Evolutionary conservation across 2,329 filamentous ascomycete species (phyloP), one percentile per base, ranked within the genome.

Genomic region (Epicoccum nigrum): DNA sequence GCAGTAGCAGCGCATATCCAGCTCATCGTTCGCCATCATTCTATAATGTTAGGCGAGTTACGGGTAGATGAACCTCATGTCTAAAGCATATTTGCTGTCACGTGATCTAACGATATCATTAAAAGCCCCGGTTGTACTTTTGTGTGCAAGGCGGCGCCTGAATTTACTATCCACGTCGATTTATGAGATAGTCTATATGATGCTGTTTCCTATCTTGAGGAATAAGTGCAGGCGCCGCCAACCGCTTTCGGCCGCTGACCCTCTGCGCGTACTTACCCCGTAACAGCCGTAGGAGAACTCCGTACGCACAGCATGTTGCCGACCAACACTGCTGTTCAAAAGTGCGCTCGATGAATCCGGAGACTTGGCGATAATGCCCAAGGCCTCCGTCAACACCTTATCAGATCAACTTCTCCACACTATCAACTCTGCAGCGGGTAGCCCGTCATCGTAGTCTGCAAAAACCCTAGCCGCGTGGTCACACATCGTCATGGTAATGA

Each of bases 351-450:
- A 30, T 16, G 9, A 9, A 9, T 23, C 19, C 21, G 23, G 41
- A 32, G 16, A 27, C 31, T 17, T 13, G 19, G 38, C 37, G 48
- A 51, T 42, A 45, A 42, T 37, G 49, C 25, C 48, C 42, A 51
- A 51, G 47, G 27, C 38, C 27, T 25, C 37, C 32, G 13, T 27
- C 20, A 43, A 9, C 17, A 21, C n/a, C 3, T 46, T 46, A 46
- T 51, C 49, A 51, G 49, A 51, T 51, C 42, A 20, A 38, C 27
- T 3, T 42, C 31, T 51, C 46, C 37, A 17, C 25, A 46, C 37
- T 20, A 46, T 30, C 30, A 20, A 25, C 12, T 27, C 20, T 12
- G 30, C 20, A 17, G 15, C 32, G 20, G 27, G 25, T 38, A 32
- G 38, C 31, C 43, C 49, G 12, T 7, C 9, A 38, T 35, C 30